Percentiles rank a stretch among this genome's conserved stretches.
Evolutionary conservation across 2,329 filamentous ascomycete genomes (phyloP).

Genomic region (Talaromyces sp.): DNA sequence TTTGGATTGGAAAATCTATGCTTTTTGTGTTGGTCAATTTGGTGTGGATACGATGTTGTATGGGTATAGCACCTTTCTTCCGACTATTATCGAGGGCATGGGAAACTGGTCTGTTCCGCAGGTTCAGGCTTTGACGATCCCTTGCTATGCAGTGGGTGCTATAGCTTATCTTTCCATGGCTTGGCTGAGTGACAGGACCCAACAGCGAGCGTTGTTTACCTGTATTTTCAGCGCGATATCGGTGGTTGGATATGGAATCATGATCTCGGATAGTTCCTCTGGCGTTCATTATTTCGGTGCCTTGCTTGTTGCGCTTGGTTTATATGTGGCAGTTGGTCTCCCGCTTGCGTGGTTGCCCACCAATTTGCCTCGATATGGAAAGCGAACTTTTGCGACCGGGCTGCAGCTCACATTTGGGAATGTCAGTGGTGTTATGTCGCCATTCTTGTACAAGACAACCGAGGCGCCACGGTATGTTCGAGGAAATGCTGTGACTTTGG

Average conservation of each 20-base stretch:
- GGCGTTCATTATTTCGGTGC: slow-evolving; percentile 75
- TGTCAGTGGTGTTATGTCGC: slow-evolving; percentile 70
- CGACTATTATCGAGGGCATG: slow-evolving; percentile 74
- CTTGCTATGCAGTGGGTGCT: slow-evolving; percentile 74
- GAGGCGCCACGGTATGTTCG: slow-evolving; percentile 62
- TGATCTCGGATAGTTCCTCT: slow-evolving; percentile 62
- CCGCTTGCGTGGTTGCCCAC: slow-evolving; percentile 62
- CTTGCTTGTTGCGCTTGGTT: slow-evolving; percentile 72
- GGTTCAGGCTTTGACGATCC: slow-evolving; percentile 76
- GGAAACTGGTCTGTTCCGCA: slow-evolving; percentile 65
- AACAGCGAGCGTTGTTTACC: slow-evolving; percentile 67
- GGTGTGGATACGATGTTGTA: slow-evolving; percentile 77
- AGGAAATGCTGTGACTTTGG: slow-evolving; percentile 64
- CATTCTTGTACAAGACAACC: slow-evolving; percentile 55
- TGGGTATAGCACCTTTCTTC: slow-evolving; percentile 75
- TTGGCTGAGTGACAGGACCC: slow-evolving; percentile 67
- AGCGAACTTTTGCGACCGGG: slow-evolving; percentile 71
- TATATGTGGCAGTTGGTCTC: slow-evolving; percentile 65
- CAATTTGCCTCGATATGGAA: slow-evolving; percentile 74
- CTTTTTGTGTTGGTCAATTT: slow-evolving; percentile 71
- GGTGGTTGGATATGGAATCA: slow-evolving; percentile 68
- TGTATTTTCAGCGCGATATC: slow-evolving; percentile 65
- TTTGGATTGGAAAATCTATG: slow-evolving; percentile 75
- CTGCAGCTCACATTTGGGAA: slow-evolving; percentile 73
- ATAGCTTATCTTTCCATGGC: slow-evolving; percentile 69